phyloP scores from a whole-genome alignment of 2,329 filamentous ascomycete species.

The Monilinia polystroma region DNA sequence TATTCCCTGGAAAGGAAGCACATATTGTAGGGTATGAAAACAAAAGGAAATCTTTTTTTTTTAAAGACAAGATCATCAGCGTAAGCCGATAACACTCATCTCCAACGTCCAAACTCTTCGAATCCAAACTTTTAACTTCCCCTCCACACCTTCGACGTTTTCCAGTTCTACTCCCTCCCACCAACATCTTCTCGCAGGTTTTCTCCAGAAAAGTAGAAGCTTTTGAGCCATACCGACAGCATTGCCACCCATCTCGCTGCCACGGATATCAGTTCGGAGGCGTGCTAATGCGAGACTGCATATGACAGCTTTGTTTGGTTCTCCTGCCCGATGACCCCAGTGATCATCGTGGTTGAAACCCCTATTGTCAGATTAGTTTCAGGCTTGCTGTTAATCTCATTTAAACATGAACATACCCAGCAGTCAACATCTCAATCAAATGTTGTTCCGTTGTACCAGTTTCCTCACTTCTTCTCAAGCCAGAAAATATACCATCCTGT shows the following conservation, averaged over 20 bases:
- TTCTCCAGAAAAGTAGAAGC: conserved; percentile 94
- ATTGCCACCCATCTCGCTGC: conserved; percentile 70
- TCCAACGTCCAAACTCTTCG: conserved; percentile 96
- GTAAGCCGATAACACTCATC: conserved; percentile 91
- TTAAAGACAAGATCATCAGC: conserved; percentile 39
- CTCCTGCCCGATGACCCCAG: conserved; percentile 96
- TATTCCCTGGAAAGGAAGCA: conserved; percentile 19
- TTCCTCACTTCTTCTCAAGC: conserved; percentile 91
- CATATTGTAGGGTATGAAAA: conserved; percentile 24
- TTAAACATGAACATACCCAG: conserved; percentile 65
- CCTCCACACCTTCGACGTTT: conserved; percentile 84
- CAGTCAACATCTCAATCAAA: conserved; percentile 98
- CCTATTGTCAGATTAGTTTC: conserved; percentile 48
- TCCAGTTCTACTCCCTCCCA: conserved; percentile 97
- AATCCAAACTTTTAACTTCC: conserved; percentile 97
- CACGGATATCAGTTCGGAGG: conserved; percentile 86
- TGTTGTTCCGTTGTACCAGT: conserved; percentile 96
- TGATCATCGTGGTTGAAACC: conserved; percentile 94
- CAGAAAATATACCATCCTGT: conserved; percentile 95
- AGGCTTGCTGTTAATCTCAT: background rate
- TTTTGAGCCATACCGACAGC: conserved; percentile 98
- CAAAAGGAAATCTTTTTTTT: conserved; percentile 3
- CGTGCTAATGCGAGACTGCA: conserved; percentile 93
- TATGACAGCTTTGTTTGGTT: conserved; percentile 97
- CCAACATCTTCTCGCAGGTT: conserved; percentile 94